Evolutionary conservation across 2,329 filamentous ascomycete species (phyloP).

Genomic region (Sordariomycetes sp.): DNA sequence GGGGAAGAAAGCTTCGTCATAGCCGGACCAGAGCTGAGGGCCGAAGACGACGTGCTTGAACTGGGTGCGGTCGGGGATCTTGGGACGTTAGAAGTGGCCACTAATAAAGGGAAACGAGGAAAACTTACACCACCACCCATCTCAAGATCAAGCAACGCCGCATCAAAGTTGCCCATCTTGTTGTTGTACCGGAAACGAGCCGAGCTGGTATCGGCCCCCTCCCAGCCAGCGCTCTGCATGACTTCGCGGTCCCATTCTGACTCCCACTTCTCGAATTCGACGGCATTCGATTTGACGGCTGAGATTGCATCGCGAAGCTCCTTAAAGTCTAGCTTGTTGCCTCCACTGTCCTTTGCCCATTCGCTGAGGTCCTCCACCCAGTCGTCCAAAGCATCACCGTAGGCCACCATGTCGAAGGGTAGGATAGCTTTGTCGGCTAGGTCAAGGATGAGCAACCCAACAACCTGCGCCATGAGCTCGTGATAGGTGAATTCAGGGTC

Average conservation of each 20-base stretch:
- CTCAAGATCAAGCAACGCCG: conserved; percentile 68
- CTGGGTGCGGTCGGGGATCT: conserved; percentile 81
- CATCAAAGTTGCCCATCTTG: conserved; percentile 74
- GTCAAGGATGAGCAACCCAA: conserved; percentile 76
- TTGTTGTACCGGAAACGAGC: conserved; percentile 70
- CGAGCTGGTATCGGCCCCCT: conserved; percentile 57
- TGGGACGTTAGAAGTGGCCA: neutral
- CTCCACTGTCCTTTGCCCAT: conserved; percentile 39
- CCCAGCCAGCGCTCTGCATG: conserved; percentile 64
- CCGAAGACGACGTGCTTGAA: conserved; percentile 92
- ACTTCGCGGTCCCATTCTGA: conserved; percentile 66
- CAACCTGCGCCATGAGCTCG: conserved; percentile 66
- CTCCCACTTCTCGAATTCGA: conserved; percentile 68
- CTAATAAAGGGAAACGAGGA: neutral
- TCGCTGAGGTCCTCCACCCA: conserved; percentile 60
- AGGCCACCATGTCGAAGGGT: conserved; percentile 71
- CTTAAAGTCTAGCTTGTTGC: conserved; percentile 15
- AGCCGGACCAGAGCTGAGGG: conserved; percentile 62
- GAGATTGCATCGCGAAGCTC: conserved; percentile 46
- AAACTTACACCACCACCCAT: conserved; percentile 62
- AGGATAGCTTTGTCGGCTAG: conserved; percentile 72
- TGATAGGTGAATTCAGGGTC: conserved; percentile 83
- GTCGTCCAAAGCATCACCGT: conserved; percentile 53
- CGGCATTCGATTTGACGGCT: conserved; percentile 38
- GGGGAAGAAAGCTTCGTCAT: conserved; percentile 39